Conservation (phyloP, 2,329 filamentous ascomycete species). For the Monosporascus sp. region DNA sequence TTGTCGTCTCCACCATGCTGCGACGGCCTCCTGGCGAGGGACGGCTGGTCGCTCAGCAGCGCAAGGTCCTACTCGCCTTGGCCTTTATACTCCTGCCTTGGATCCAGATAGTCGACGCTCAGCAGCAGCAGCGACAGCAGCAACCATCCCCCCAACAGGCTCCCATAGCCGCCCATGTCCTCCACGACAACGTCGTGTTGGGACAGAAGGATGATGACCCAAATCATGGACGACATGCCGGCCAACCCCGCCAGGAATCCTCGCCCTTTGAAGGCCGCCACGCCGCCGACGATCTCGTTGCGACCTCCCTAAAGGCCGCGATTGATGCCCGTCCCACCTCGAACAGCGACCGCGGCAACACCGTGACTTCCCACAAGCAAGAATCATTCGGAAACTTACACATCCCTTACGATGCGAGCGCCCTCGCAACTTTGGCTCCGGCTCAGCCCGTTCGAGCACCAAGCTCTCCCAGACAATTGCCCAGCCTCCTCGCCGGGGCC, state of each 20-base stretch:
- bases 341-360: constrained; percentile 13
- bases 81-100: constrained; percentile 46
- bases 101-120: constrained; percentile 46
- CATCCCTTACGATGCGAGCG: constrained; percentile 72
- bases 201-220: constrained; percentile 14
- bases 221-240: constrained; percentile 9
- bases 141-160: constrained; percentile 18
- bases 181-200: constrained; percentile 14
- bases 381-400: constrained; percentile 18
- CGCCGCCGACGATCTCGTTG: constrained; percentile 17
- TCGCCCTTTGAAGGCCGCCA: constrained; percentile 14
- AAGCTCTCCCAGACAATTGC: constrained; percentile 62
- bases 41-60: constrained; percentile 38
- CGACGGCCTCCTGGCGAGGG: constrained; percentile 53
- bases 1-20: constrained; percentile 42
- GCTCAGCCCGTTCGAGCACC: constrained; percentile 93
- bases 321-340: constrained; percentile 9
- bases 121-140: constrained; percentile 48
- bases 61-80: constrained; percentile 39
- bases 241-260: constrained; percentile 14
- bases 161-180: constrained; percentile 16
- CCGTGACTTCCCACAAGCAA: constrained; percentile 11
- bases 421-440: constrained; percentile 97
- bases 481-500: constrained; percentile 49
- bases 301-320: constrained; percentile 18